These are phyloP conservation scores for Cyclaneusma minus DNA, from an alignment of 2,329 filamentous ascomycete species.

Conservation along the genomic window DNA sequence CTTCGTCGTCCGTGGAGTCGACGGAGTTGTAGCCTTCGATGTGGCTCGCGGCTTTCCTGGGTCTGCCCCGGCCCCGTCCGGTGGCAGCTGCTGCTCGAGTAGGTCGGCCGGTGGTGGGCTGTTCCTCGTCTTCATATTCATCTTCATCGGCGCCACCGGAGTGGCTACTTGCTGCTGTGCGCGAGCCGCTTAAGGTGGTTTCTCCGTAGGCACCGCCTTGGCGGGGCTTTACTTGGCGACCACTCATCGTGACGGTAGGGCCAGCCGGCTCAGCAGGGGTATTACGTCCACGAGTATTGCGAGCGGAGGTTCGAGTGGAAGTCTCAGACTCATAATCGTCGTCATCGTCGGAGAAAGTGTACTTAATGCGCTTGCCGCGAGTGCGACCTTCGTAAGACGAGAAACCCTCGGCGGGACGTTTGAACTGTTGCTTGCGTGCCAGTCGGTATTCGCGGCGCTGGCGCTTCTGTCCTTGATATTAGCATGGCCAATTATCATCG, in stretches of 20 bases:
- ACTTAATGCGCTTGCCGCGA: constrained; percentile 88
- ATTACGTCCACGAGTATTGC: constrained; percentile 58
- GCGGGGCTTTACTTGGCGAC: constrained; percentile 60
- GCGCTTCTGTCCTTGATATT: constrained; percentile 51
- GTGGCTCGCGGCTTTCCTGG: constrained; percentile 27
- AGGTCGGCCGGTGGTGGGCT: constrained; percentile 20
- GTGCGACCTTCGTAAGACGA: constrained; percentile 94
- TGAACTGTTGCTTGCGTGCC: constrained; percentile 68
- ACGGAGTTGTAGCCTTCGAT: constrained; percentile 40
- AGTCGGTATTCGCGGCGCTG: constrained; percentile 84
- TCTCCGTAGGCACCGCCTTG: constrained; percentile 39
- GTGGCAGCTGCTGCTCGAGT: constrained; percentile 19
- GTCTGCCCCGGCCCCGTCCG: constrained; percentile 11
- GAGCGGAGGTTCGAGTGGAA: constrained; percentile 46
- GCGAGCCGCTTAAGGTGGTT: constrained; percentile 33
- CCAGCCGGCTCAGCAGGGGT: constrained; percentile 54
- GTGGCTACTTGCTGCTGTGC: constrained; percentile 19
- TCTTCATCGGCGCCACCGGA: constrained; percentile 27
- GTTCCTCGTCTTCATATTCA: constrained; percentile 23
- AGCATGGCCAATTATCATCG: neutral
- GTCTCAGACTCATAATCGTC: constrained; percentile 49
- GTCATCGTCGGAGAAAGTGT: constrained; percentile 88
- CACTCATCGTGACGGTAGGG: constrained; percentile 63
- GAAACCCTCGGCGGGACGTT: constrained; percentile 74
- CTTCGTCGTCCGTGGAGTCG: constrained; percentile 45